These are phyloP conservation scores for Ophiocordyceps australis DNA, from an alignment of 2,329 filamentous ascomycete species.

Conservation along the genomic window DNA sequence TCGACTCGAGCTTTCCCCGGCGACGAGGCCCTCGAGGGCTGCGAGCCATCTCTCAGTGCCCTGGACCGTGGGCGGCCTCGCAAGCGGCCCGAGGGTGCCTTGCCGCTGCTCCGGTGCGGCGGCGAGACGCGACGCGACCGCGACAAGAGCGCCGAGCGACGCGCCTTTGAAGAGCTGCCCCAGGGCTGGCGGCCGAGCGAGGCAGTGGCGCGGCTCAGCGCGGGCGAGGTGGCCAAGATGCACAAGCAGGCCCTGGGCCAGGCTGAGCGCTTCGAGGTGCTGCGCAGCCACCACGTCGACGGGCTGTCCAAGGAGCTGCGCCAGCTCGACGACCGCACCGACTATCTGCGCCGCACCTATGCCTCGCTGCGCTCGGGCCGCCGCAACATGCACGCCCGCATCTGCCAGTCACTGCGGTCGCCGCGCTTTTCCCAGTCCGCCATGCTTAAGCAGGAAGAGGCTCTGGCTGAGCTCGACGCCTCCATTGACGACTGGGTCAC, in stretches of 20 bases:
- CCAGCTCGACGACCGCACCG: slow-evolving; percentile 57
- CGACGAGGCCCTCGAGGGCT: too few relatives aligned
- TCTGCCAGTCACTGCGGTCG: slow-evolving; percentile 60
- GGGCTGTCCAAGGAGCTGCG: slow-evolving; percentile 55
- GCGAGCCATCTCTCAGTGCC: too few relatives aligned
- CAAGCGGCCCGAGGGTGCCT: slow-evolving; percentile 23
- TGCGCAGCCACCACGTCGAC: slow-evolving; percentile 43
- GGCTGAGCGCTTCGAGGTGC: slow-evolving; percentile 45
- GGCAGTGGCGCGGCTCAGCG: slow-evolving; percentile 26
- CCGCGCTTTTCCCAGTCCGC: slow-evolving; percentile 58
- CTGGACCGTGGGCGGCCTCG: slow-evolving; percentile 44
- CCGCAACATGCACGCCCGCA: slow-evolving; percentile 57
- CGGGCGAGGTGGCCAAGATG: slow-evolving; percentile 29
- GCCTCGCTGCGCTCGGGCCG: slow-evolving; percentile 57
- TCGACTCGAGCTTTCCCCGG: slow-evolving; percentile 20
- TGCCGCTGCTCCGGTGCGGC: too few relatives aligned
- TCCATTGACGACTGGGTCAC: slow-evolving; percentile 67
- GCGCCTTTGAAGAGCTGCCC: slow-evolving; percentile 42
- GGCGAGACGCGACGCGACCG: slow-evolving; percentile 11
- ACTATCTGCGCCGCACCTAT: slow-evolving; percentile 63
- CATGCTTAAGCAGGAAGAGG: slow-evolving; percentile 65
- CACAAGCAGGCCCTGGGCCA: slow-evolving; percentile 44
- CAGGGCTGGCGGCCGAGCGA: slow-evolving; percentile 35
- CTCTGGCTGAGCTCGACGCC: slow-evolving; percentile 54
- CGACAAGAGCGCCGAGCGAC: slow-evolving; percentile 31